Base-by-base conservation (phyloP, 75 land plant species). In the Selaginella tamariscina region DNA sequence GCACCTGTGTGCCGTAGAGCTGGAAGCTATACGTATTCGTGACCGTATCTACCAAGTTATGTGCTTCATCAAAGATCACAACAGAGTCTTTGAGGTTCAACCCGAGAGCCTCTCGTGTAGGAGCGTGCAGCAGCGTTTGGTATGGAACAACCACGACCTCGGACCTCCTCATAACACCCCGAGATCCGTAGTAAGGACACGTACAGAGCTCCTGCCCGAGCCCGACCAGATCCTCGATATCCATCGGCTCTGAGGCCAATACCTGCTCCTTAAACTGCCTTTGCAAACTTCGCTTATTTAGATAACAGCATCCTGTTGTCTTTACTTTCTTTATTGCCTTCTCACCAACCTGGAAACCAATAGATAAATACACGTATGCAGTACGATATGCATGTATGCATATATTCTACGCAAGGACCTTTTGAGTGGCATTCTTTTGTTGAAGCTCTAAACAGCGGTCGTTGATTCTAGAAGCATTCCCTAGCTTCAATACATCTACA, bases 151-250 rank as follows among this genome's bases (percentile, higher is more conserved):
- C 79, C 13, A 89, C 85, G 56, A 94, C 82, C 77, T 89, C 86
- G 71, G 98, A 88, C 27, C 72, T 39, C 26, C 85, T 82, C 8
- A 87, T 71, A 86, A 87, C 66, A 30, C 79, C 79, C 13, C 98
- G 84, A 33, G 98, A 77, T 15, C 91, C 96, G 79, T 94, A 94
- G 70, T 89, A 94, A 31, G 98, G 96, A 70, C 98, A 94, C 39
- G 88, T 85, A 27, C 86, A 86, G 27, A 89, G 29, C 20, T 66
- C 77, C 5, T 63, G 75, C 54, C 98, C 96, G 24, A 94, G 79
- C 15, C 77, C 77, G 44, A 89, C 83, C 64, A 89, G 78, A 75
- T 94, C 98, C 79, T 94, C 98, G 70, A 89, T 85, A 70, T 94
- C 98, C 78, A 94, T 63, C 1, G 82, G 84, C 27, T 71, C 84